Evolutionary conservation across 805 yeast genomes (phyloP), one percentile per base, ranked within the genome.

Genomic region (Candida broadrunensis): DNA sequence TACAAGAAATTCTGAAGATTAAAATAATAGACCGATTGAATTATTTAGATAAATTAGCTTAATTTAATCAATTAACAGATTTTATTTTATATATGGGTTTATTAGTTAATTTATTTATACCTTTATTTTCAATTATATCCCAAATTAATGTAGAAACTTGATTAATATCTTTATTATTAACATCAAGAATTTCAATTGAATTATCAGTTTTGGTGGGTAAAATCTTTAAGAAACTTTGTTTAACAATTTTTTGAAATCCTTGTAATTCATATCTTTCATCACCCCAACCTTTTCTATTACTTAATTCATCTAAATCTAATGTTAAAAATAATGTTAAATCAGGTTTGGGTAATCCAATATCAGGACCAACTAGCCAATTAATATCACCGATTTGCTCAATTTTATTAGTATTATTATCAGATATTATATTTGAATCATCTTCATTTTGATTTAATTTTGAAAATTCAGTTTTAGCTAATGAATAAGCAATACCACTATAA

Each of bases 401-500:
- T 6, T 21, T 21, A 9, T 9, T 21, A 21, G 9, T 21, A 1
- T 42, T 4, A 14, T 16, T 35, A 4, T 20, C 20, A 23, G 51
- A 37, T 30, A 25, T 11, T 27, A 23, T 16, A 15, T 16, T 23
- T 18, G n/a, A 26, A 9, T 26, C 33, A n/a, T n/a, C n/a, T n/a
- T n/a, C n/a, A 5, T 16, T 15, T 18, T 32, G 19, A 19, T 36
- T n/a, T 12, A 25, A 12, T 15, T n/a, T 14, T 17, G 32, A 5
- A 14, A 56, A 83, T 59, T 1, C 82, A 86, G 50, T 56, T 60
- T 93, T 91, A 6, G 98, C 97, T 1, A 86, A 72, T 1, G 96
- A 83, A 56, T 91, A 93, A 5, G 97, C 96, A 3, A 89, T 78
- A 0, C 99, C 99, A 0, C 97, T 88, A 55, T 87, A 91, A 3